Conservation (phyloP, 2,329 filamentous ascomycete genomes). For the Botrytis byssoidea region DNA sequence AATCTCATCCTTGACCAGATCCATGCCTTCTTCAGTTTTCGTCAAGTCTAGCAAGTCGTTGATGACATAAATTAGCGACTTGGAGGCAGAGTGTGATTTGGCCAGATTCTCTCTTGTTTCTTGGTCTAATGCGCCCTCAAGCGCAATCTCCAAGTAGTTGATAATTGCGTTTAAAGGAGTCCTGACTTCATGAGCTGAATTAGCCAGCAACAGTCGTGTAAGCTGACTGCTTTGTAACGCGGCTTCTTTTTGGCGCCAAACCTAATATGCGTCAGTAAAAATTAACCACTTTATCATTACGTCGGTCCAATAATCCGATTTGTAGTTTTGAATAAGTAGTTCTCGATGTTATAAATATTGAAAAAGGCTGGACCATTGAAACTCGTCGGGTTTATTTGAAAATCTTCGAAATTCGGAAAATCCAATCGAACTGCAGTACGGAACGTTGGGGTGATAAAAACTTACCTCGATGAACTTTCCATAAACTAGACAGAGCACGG, state of each 20-base stretch:
- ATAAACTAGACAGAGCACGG: constrained; percentile 83
- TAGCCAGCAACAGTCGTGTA: constrained; percentile 74
- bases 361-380: neutral
- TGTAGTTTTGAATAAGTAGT: neutral
- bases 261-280: constrained; percentile 48
- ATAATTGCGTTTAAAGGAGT: constrained; percentile 92
- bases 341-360: neutral
- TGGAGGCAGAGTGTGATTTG: constrained; percentile 85
- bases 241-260: constrained; percentile 88
- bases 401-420: neutral
- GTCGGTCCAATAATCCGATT: neutral
- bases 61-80: constrained; percentile 90
- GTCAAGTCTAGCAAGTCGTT: constrained; percentile 88
- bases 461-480: constrained; percentile 78
- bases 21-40: constrained; percentile 79
- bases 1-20: constrained; percentile 74
- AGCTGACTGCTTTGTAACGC: constrained; percentile 79
- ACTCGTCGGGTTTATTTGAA: neutral
- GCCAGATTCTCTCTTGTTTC: constrained; percentile 84
- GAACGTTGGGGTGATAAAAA: neutral
- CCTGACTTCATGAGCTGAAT: constrained; percentile 88
- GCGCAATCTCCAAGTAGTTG: constrained; percentile 87
- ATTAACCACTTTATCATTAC: neutral
- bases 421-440: neutral
- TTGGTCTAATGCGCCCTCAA: constrained; percentile 75